These are phyloP conservation scores for Croton setiger DNA, from an alignment of 441 rosid species.

Conservation along the genomic window DNA sequence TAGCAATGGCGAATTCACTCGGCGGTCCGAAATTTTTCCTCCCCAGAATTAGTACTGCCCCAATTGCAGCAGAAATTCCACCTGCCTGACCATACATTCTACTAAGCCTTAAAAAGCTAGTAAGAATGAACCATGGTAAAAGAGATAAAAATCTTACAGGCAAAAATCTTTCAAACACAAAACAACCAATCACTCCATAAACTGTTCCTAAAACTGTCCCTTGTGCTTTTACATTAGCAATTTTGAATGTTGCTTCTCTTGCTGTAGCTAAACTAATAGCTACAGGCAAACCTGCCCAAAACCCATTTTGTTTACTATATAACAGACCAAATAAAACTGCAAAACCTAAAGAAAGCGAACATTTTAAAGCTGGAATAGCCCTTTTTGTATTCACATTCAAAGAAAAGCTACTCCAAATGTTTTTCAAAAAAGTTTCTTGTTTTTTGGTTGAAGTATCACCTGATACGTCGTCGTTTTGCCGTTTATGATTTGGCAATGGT, in stretches of 20 bases:
- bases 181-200: constrained; percentile 78
- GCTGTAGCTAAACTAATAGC: constrained; percentile 58
- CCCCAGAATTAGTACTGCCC: constrained; percentile 75
- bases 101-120: constrained; percentile 61
- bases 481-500: constrained; percentile 31
- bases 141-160: constrained; percentile 64
- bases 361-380: constrained; percentile 54
- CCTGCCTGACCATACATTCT: constrained; percentile 83
- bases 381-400: constrained; percentile 31
- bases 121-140: constrained; percentile 79
- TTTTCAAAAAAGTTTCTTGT: constrained; percentile 16
- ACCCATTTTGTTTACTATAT: constrained; percentile 65
- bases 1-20: constrained; percentile 74
- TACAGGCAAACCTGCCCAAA: constrained; percentile 77
- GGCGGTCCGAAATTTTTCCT: constrained; percentile 68
- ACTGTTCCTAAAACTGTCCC: constrained; percentile 90
- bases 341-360: constrained; percentile 66
- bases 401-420: constrained; percentile 22
- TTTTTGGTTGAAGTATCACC: constrained; percentile 18
- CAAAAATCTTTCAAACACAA: constrained; percentile 59
- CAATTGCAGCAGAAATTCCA: constrained; percentile 72
- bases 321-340: constrained; percentile 57
- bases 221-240: constrained; percentile 77
- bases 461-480: constrained; percentile 12
- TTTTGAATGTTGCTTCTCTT: constrained; percentile 73